Percentiles rank a stretch among this genome's conserved stretches.
phyloP scores from a whole-genome alignment of 2,329 filamentous ascomycete species.

The Trichoderma brevicompactum region DNA sequence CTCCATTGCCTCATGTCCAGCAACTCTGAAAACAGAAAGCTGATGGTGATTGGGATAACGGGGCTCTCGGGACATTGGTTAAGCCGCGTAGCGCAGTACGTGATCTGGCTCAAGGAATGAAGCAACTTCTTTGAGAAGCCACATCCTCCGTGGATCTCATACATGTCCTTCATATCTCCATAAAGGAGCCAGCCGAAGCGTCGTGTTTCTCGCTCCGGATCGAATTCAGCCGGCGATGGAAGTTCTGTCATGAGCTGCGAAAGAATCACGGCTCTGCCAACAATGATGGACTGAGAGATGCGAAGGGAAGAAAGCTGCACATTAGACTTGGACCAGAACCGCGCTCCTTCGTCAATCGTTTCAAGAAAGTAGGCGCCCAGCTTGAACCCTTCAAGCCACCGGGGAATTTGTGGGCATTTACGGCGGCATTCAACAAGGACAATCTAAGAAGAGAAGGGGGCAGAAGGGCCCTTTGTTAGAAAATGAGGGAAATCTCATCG shows the following conservation, averaged over 20 bases:
- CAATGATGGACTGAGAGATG: constrained; percentile 47
- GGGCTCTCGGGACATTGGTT: constrained; percentile 41
- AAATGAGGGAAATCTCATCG: not conserved
- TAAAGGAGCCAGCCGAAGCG: constrained; percentile 48
- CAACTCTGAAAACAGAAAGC: constrained; percentile 38
- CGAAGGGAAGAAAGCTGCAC: constrained; percentile 43
- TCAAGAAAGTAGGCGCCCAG: constrained; percentile 44
- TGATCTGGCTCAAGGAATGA: constrained; percentile 45
- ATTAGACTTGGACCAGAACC: constrained; percentile 44
- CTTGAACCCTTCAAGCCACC: constrained; percentile 46
- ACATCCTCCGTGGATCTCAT: constrained; percentile 48
- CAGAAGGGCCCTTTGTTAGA: not conserved
- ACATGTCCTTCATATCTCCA: constrained; percentile 42
- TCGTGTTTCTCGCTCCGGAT: constrained; percentile 37
- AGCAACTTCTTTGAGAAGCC: constrained; percentile 49
- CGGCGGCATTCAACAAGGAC: constrained; percentile 45
- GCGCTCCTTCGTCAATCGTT: constrained; percentile 42
- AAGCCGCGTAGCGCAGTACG: constrained; percentile 43
- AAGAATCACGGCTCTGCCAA: constrained; percentile 46
- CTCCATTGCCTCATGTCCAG: constrained; percentile 45
- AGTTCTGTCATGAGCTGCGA: constrained; percentile 47
- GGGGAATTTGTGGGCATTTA: constrained; percentile 40
- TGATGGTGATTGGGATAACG: constrained; percentile 41
- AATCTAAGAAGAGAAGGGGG: constrained; percentile 35
- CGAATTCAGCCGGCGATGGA: constrained; percentile 36